Base-by-base conservation (phyloP, 805 yeast species). In the Candida patagonica region DNA sequence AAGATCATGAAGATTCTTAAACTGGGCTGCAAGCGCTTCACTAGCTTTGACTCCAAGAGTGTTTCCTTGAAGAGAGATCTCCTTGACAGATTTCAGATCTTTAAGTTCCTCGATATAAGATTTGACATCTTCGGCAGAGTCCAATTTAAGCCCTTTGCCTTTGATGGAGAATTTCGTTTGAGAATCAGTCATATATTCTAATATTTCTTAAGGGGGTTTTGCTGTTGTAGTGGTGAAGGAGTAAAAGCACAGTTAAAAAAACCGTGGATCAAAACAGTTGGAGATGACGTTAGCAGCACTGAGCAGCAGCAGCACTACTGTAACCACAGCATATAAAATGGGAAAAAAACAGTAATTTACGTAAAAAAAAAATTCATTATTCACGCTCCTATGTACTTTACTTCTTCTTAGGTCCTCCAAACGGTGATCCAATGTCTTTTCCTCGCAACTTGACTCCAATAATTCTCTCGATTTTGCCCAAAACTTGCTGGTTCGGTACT, bases 371-470 rank as follows among this genome's bases (percentile, higher is more conserved):
- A 8, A 24, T 8, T 29, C 9, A 15, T 9, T 29, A n/a, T 9
- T 8, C 29, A 8, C 22, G 30, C 10, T 12, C 4, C 31, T n/a
- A n/a, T n/a, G n/a, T n/a, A n/a, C n/a, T n/a, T 37, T 43, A 49
- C 50, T 63, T 57, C 61, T 66, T 67, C 59, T 66, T 66, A 25
- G 68, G 61, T 12, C 65, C 67, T 30, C 63, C 62, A 51, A 92
- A 70, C 25, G 97, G 95, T 55, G 79, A 77, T 47, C 98, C 98
- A 55, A 92, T 82, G 63, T 80, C 82, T 69, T 89, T 88, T 59
- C 98, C 98, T 68, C 97, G 78, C 59, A 92, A 76, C 68, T 87
- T 92, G 48, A 92, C 81, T 51, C 97, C 97, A 54, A 92, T 71
- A 30, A 81, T 94, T 64, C 96, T 76, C 69, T 92, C 97, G 62